Evolutionary conservation across 192 early-diverging fungal genomes (phyloP).

Genomic region (Rhizophagus prolifer): DNA sequence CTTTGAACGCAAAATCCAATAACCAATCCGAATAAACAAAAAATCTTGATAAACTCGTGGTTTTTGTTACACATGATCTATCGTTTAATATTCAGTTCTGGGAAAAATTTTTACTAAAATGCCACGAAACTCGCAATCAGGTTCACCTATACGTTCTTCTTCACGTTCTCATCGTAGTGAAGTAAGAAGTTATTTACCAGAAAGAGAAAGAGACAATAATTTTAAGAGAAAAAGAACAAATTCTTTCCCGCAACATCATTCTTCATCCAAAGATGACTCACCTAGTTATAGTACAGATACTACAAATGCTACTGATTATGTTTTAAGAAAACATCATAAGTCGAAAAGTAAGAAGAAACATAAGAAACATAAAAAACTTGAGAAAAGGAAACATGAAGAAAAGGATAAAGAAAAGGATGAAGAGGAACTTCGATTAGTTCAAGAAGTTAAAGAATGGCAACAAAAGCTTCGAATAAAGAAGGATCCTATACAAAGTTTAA

Average conservation of each 20-base stretch:
- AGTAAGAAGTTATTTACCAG: not conserved
- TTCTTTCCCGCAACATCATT: not conserved
- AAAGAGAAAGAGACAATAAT: not conserved
- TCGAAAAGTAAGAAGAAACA: slow-evolving; percentile 3
- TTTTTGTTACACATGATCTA: too few species aligned
- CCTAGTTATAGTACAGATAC: not conserved
- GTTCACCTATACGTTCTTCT: not conserved
- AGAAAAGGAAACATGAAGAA: not conserved
- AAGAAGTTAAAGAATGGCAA: slow-evolving; percentile 6
- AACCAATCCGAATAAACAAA: too few species aligned
- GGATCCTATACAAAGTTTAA: not conserved
- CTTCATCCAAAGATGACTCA: not conserved
- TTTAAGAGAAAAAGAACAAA: not conserved
- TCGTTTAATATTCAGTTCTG: too few species aligned
- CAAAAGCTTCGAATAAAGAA: not conserved
- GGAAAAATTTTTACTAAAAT: not conserved
- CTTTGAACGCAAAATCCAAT: too few species aligned
- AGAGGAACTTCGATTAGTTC: not conserved
- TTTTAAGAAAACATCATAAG: not conserved
- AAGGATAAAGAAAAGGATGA: not conserved
- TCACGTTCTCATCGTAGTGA: not conserved
- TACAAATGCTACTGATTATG: not conserved
- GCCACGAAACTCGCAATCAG: not conserved
- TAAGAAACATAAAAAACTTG: not conserved
- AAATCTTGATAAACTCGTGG: too few species aligned